phyloP scores from a whole-genome alignment of 1,139 yeast species.

The Arxiozyma slooffiae region DNA sequence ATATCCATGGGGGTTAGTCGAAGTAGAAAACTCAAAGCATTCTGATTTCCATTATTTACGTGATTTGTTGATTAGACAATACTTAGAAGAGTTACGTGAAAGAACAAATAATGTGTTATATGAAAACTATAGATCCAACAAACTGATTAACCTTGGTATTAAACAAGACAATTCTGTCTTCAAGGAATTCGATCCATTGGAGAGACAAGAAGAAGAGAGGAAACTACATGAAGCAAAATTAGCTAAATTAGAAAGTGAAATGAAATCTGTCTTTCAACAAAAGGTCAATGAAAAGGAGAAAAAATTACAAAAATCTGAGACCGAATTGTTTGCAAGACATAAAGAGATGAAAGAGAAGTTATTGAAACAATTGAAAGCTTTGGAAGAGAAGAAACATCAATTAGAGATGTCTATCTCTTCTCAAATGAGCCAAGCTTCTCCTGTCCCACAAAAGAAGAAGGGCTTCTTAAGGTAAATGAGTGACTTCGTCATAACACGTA shows the following conservation, averaged over 20 bases:
- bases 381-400: constrained; percentile 84
- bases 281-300: constrained; percentile 96
- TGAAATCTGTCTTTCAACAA: constrained; percentile 94
- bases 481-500: no score
- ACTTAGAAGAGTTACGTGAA: constrained; percentile 90
- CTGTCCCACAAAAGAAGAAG: constrained; percentile 45
- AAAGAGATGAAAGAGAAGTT: constrained; percentile 95
- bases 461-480: constrained; percentile 46
- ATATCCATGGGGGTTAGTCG: constrained; percentile 97
- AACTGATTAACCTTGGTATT: constrained; percentile 73
- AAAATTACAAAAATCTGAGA: constrained; percentile 93
- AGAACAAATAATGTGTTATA: constrained; percentile 67
- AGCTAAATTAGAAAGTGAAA: constrained; percentile 89
- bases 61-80: constrained; percentile 80
- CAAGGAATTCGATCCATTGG: constrained; percentile 86
- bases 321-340: constrained; percentile 90
- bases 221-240: constrained; percentile 88
- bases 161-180: constrained; percentile 88
- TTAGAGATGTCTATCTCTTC: constrained; percentile 54
- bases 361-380: constrained; percentile 73
- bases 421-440: constrained; percentile 34
- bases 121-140: constrained; percentile 82
- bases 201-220: constrained; percentile 90
- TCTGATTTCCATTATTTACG: constrained; percentile 88
- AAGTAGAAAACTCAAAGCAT: constrained; percentile 89